Base-by-base conservation (phyloP, 139 green algal species). In the Coccomyxa sp. region DNA sequence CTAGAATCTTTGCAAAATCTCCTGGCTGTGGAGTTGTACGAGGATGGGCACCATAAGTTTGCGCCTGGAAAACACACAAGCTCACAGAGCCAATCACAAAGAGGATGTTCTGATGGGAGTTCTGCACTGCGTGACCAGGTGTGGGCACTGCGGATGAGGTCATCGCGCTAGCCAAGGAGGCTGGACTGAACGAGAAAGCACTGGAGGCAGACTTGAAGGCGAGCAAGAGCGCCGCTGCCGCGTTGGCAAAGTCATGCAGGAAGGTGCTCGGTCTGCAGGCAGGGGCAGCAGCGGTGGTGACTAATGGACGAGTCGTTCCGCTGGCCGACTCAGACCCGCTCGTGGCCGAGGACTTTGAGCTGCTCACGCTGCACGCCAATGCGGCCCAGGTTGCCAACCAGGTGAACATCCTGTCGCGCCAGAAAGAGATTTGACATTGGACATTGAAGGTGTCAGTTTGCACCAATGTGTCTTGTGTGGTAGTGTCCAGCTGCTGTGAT, bases 341-440 rank as follows among this genome's bases (percentile, higher is more conserved):
- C 3, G 66, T 75, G 38, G 79, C 87, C 0, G 90, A 93, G 23
- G 95, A 98, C 79, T 95, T 98, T 79, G 38, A 81, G 71, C 88
- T 98, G 30, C 76, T 98, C 82, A 87, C 93, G 80, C 27, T 90
- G 4, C 78, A 82, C 32, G 85, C 84, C 13, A 14, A n/a, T 13
- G 67, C 32, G 58, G 31, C 15, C 1, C 78, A 85, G 78, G 31
- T 86, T n/a, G 79, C 71, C 9, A 71, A 32, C 0, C 25, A 51
- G 78, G 51, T 82, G 31, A 38, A n/a, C 27, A 27, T 23, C 66
- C 66, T 9, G 66, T 3, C 66, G 7, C 38, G 7, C 38, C 38
- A 3, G 3, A 51, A 51, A 51, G n/a, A n/a, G n/a, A n/a, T n/a
- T n/a, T n/a, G n/a, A n/a, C n/a, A n/a, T n/a, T n/a, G n/a, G n/a